Evolutionary conservation across 2,329 filamentous ascomycete genomes (phyloP).

Genomic region (Cladosporium phlei): DNA sequence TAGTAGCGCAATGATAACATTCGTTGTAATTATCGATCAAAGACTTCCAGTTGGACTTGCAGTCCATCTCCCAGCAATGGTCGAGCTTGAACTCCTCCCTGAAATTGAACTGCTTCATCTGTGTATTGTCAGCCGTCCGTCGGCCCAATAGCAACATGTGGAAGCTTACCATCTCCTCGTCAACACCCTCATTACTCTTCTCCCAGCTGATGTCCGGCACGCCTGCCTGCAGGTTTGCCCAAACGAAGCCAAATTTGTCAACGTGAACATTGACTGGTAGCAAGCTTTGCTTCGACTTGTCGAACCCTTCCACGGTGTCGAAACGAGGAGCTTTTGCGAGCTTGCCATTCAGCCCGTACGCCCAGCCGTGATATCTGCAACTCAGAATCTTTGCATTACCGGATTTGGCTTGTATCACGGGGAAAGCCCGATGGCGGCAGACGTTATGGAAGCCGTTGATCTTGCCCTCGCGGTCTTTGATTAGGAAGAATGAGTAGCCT

Average conservation of each 20-base stretch:
- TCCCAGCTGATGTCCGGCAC: slow-evolving; percentile 45
- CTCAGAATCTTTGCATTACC: slow-evolving; percentile 51
- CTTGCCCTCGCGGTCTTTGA: slow-evolving; percentile 48
- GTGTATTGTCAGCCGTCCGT: not conserved
- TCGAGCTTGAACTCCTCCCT: slow-evolving; percentile 50
- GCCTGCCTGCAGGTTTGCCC: slow-evolving; percentile 52
- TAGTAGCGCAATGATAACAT: slow-evolving; percentile 56
- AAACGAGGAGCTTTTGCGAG: slow-evolving; percentile 58
- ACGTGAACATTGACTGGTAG: slow-evolving; percentile 52
- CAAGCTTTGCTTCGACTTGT: slow-evolving; percentile 51
- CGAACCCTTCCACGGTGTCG: slow-evolving; percentile 52
- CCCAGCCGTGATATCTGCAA: slow-evolving; percentile 61
- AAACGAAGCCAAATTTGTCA: slow-evolving; percentile 52
- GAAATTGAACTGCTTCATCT: slow-evolving; percentile 42
- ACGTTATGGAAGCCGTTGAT: slow-evolving; percentile 59
- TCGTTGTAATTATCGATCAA: slow-evolving; percentile 59
- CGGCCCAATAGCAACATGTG: not conserved
- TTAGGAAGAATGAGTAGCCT: slow-evolving; percentile 46
- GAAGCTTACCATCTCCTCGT: slow-evolving; percentile 36
- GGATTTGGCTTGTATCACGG: slow-evolving; percentile 48
- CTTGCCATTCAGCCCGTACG: slow-evolving; percentile 53
- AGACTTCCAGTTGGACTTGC: slow-evolving; percentile 54
- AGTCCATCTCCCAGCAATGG: slow-evolving; percentile 52
- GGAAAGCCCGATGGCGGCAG: slow-evolving; percentile 57
- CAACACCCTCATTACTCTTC: slow-evolving; percentile 47